These are phyloP conservation scores for Saitozyma sp. DNA, from an alignment of 768 basidiomycete species.

Conservation along the genomic window DNA sequence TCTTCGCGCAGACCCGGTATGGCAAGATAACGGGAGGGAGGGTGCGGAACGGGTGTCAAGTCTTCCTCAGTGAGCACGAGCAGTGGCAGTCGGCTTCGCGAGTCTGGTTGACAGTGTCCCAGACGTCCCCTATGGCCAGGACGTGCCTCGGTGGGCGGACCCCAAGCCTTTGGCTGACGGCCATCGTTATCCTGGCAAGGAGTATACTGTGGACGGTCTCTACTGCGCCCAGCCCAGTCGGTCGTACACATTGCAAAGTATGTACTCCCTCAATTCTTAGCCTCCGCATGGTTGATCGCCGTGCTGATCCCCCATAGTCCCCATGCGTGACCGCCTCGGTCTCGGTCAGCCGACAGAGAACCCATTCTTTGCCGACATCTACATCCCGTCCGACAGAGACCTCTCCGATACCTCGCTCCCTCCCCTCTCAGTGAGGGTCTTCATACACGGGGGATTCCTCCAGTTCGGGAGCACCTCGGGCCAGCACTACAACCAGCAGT, in stretches of 20 bases:
- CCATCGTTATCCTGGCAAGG: constrained; percentile 61
- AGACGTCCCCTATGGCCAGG: constrained; percentile 75
- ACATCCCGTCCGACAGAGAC: constrained; percentile 54
- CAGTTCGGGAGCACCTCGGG: constrained; percentile 76
- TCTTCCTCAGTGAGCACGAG: constrained; percentile 32
- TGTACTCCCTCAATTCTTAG: background rate
- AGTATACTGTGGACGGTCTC: constrained; percentile 63
- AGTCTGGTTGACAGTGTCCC: background rate
- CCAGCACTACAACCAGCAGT: constrained; percentile 65
- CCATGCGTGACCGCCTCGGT: constrained; percentile 65
- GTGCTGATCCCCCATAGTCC: constrained; percentile 56
- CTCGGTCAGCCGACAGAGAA: constrained; percentile 69
- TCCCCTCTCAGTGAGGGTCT: constrained; percentile 67
- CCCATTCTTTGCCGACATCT: constrained; percentile 65
- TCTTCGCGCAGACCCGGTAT: constrained; percentile 18
- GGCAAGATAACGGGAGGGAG: constrained; percentile 32
- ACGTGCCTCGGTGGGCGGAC: constrained; percentile 67
- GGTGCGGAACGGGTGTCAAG: constrained; percentile 31
- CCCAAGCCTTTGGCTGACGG: constrained; percentile 61
- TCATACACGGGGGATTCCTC: constrained; percentile 77
- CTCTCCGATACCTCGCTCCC: background rate
- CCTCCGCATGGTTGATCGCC: too few species aligned
- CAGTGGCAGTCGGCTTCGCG: background rate
- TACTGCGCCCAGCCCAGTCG: constrained; percentile 55
- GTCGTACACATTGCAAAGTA: constrained; percentile 39